Evolutionary conservation across 805 yeast genomes (phyloP).

Genomic region (Spencermartinsiella europaea): DNA sequence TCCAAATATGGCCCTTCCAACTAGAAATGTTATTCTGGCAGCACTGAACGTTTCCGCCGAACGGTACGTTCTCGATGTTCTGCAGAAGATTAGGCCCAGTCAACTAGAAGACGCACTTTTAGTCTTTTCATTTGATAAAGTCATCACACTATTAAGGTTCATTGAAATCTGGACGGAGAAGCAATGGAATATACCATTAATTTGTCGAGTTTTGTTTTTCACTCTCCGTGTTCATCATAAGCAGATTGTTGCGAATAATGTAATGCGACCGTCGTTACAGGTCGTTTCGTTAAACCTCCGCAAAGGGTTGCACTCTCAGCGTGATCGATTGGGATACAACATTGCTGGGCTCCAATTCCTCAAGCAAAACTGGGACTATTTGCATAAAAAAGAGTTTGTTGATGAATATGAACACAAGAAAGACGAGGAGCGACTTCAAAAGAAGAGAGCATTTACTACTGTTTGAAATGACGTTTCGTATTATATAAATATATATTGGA

Average conservation of each 20-base stretch:
- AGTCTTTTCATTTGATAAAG: slow-evolving; percentile 84
- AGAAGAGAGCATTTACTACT: slow-evolving; percentile 60
- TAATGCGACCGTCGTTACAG: slow-evolving; percentile 57
- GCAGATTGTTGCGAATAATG: slow-evolving; percentile 55
- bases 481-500: neutral
- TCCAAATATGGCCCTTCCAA: slow-evolving; percentile 48
- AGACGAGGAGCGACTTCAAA: slow-evolving; percentile 49
- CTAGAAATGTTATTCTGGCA: slow-evolving; percentile 62
- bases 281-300: slow-evolving; percentile 62
- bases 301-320: slow-evolving; percentile 44
- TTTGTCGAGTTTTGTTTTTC: slow-evolving; percentile 74
- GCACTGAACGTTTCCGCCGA: slow-evolving; percentile 71
- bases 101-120: slow-evolving; percentile 90
- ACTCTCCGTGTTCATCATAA: slow-evolving; percentile 66
- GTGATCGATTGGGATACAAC: slow-evolving; percentile 71
- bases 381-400: slow-evolving; percentile 66
- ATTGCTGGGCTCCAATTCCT: slow-evolving; percentile 73
- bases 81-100: slow-evolving; percentile 67
- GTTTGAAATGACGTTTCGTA: slow-evolving; percentile 3
- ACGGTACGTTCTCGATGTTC: slow-evolving; percentile 68
- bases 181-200: slow-evolving; percentile 49
- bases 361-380: slow-evolving; percentile 71
- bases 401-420: slow-evolving; percentile 58
- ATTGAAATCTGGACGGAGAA: slow-evolving; percentile 66
- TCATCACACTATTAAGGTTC: slow-evolving; percentile 62